Evolutionary conservation across 768 basidiomycete genomes (phyloP), one percentile per base, ranked within the genome.

Genomic region (Lactarius sanguifluus): DNA sequence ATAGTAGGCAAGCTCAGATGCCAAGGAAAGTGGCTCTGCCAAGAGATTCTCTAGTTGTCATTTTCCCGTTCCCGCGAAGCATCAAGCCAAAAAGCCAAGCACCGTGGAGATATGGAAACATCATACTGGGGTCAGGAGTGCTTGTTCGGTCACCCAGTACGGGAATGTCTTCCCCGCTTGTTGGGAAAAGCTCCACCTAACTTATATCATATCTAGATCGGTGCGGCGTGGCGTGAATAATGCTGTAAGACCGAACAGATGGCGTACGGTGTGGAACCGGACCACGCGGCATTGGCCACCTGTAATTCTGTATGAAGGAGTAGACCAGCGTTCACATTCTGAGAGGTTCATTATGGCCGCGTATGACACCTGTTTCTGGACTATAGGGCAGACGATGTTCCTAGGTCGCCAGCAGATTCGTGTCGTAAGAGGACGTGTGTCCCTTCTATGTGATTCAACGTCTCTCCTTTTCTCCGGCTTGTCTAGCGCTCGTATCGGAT

Each of bases 31-130:
- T 40, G 13, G 38, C 13, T 7, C 20, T n/a, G 59, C 59, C 59
- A 60, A 60, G 40, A 18, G 5, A 34, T 16, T 50, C 28, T 28
- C 28, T 28, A 28, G 28, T 28, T 28, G 9, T 43, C 20, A 41
- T 18, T 47, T 18, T 25, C 23, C 36, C 34, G 40, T 8, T 28
- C 28, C 28, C 28, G 28, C 28, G 34, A 40, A 63, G 52, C 34
- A 43, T 28, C 52, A 38, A 55, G 56, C 57, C 63, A 36, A 36
- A 62, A 58, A 59, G 63, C 56, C 18, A 58, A 58, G 56, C 12
- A 45, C 20, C 23, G 15, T 12, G 60, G 25, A 25, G 25, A n/a
- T 8, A 32, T 47, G 41, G 56, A 58, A 64, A 30, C 63, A 12
- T 64, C 36, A 57, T 64, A 57, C 20, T 34, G 16, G 36, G 28